Percentiles rank a stretch among this genome's conserved stretches.
These are phyloP conservation scores for Hebeloma cylindrosporum DNA, from an alignment of 768 basidiomycete genomes.

Conservation along the genomic window DNA sequence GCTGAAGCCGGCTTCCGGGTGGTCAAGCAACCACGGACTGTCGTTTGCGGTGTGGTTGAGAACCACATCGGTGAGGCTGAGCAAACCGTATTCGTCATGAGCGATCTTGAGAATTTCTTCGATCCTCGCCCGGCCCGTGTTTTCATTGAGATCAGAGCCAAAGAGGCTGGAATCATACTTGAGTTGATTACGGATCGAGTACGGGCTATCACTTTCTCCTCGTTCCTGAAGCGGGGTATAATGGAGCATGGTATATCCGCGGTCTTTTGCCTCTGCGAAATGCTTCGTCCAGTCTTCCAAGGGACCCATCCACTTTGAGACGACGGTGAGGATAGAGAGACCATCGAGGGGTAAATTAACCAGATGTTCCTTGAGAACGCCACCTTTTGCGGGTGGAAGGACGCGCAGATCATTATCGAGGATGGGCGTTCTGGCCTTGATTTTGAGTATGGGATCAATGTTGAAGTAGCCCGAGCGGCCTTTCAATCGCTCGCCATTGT, in stretches of 20 bases:
- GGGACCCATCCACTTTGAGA: slow-evolving; percentile 99
- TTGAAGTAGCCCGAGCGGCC: slow-evolving; percentile 95
- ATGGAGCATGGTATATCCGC: slow-evolving; percentile 98
- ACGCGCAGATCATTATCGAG: slow-evolving; percentile 55
- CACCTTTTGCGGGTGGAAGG: slow-evolving; percentile 52
- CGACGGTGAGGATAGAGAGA: slow-evolving; percentile 82
- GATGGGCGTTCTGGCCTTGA: slow-evolving; percentile 72
- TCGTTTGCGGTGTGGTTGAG: slow-evolving; percentile 97
- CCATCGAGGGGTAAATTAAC: slow-evolving; percentile 84
- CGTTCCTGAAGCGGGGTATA: slow-evolving; percentile 94
- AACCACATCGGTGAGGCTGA: slow-evolving; percentile 93
- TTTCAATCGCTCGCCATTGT: slow-evolving; percentile 60
- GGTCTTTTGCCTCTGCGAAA: slow-evolving; percentile 78
- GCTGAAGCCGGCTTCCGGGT: slow-evolving; percentile 96
- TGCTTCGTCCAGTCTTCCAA: slow-evolving; percentile 73
- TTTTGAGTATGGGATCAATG: slow-evolving; percentile 85
- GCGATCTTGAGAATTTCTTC: slow-evolving; percentile 68
- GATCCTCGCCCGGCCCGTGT: slow-evolving; percentile 57
- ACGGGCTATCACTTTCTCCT: slow-evolving; percentile 88
- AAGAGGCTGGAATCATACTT: slow-evolving; percentile 81
- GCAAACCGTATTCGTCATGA: slow-evolving; percentile 81
- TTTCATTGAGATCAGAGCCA: slow-evolving; percentile 34
- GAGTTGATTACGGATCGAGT: slow-evolving; percentile 88
- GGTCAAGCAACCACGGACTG: slow-evolving; percentile 85
- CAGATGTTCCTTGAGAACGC: slow-evolving; percentile 49